Base-by-base conservation (phyloP, 305 asterid genomes). In the Withania somnifera region DNA sequence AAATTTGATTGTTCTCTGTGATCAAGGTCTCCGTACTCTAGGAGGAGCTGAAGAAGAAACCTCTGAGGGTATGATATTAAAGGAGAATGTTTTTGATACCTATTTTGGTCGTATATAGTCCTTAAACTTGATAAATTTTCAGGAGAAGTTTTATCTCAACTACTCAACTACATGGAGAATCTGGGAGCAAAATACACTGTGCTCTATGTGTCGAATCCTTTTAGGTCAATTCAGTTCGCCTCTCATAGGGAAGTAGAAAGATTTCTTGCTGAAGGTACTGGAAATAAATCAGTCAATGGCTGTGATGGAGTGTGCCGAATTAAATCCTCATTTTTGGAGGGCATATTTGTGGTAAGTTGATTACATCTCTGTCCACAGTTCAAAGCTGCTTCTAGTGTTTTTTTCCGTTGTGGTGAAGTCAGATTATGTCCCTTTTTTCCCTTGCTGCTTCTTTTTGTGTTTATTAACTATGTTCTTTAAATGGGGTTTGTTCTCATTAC, bases 241-340 rank as follows among this genome's bases (percentile, higher is more conserved):
- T 80, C 97, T 30, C 86, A 69, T 80, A 83, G 85, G 78, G 91
- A 85, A 78, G 82, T 94, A 40, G 95, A 90, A 85, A 90, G 99
- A 82, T 93, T 92, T 89, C 94, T 95, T 52, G 94, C 98, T 84
- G 98, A 95, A 92, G 91, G 93, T 57, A 58, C 89, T 32, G 82
- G 82, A 57, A 86, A 84, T 64, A 73, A 91, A 85, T 86, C 89
- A 40, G 60, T 47, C 4, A n/a, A 47, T 73, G 79, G 61, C 81
- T 95, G 99, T 87, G 99, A 95, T 85, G 97, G 86, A 89, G 90
- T 95, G 83, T 95, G 98, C 93, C 91, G 86, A 88, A 92, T 92
- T 69, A 95, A 95, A 90, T 89, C 99, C 64, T 88, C 98, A 64
- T 93, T 95, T 54, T 86, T 95, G 89, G 99, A 95, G 89, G 96